Evolutionary conservation across 2,329 filamentous ascomycete genomes (phyloP), one percentile per base, ranked within the genome.

Genomic region (Stachybotrys chlorohalonatus): DNA sequence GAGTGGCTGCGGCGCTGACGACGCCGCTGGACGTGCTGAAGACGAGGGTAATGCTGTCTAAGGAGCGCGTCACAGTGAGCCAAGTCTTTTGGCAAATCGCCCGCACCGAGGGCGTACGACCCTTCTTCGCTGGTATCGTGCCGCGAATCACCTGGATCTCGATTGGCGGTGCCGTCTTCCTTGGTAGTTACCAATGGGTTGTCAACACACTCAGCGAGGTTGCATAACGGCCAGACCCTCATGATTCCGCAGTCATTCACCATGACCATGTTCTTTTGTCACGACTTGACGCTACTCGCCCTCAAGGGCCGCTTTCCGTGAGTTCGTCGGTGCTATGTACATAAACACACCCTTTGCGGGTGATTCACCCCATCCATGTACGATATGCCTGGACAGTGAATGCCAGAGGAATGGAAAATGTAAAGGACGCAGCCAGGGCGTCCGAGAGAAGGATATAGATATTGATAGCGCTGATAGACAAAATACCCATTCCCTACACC

Each of bases 1-100:
- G 86, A 1, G 78, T 96, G 46, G 91, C 94, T 1, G 94, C 94
- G 0, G 93, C 83, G 0, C 68, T 93, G 56, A 99, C 94, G 30
- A 99, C 94, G 53, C 94, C 94, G 46, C 74, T 99, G 58, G 94
- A 99, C 72, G 94, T 99, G 58, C 77, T 99, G 61, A 99, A 99
- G 83, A 99, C 94, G 60, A 79, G 94, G 59, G 86, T 97, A 72
- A 99, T 99, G 94, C 76, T 99, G 62, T 87, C 89, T 13, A 80
- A 83, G 64, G 82, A 86, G 75, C 82, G 76, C 62, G 82, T 81
- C 68, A 80, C 77, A 11, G 79, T 84, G 59, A 68, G 73, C 39
- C 68, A 70, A 5, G 77, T 96, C 57, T 75, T 93, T 58, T 75
- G 74, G 53, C 73, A 77, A 17, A 88, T 96, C 55, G 74, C 85